A percentile compares a stretch with the other conserved stretches of the same genome.
phyloP scores from a whole-genome alignment of 257 asterid genomes.

The Lycium barbarum region DNA sequence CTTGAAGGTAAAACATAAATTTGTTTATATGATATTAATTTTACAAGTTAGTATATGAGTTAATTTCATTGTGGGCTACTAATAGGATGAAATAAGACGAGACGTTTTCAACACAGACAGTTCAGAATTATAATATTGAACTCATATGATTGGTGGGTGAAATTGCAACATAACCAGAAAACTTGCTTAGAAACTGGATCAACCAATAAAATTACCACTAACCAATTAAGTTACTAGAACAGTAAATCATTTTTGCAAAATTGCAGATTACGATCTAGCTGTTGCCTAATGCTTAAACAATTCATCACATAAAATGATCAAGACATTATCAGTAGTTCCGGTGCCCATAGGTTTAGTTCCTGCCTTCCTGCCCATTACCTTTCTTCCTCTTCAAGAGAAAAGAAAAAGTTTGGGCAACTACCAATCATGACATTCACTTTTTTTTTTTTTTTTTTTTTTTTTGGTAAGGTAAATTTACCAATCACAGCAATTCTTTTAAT shows the following conservation, averaged over 20 bases:
- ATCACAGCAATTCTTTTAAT: constrained; percentile 3
- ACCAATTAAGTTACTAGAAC: constrained; percentile 26
- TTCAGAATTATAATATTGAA: constrained; percentile 5
- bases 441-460: background rate
- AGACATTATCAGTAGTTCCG: background rate
- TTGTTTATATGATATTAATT: constrained; percentile 14
- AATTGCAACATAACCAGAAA: constrained; percentile 23
- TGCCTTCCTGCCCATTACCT: background rate
- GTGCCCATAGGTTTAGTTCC: constrained; percentile 25
- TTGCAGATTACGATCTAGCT: background rate
- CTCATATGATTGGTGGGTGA: background rate
- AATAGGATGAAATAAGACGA: background rate
- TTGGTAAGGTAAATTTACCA: background rate
- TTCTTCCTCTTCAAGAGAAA: background rate
- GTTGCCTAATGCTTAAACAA: constrained; percentile 8
- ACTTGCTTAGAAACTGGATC: background rate
- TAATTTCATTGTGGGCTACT: constrained; percentile 15
- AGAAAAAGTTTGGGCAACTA: background rate
- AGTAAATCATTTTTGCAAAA: constrained; percentile 11
- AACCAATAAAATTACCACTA: background rate
- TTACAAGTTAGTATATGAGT: background rate
- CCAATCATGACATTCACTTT: background rate
- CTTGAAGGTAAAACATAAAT: background rate
- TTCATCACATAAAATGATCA: constrained; percentile 1
- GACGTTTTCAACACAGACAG: background rate